A percentile compares a stretch with the other conserved stretches of the same genome.
These are phyloP conservation scores for Phalaenopsis equestris DNA, from an alignment of 106 monocot genomes.

Conservation along the genomic window DNA sequence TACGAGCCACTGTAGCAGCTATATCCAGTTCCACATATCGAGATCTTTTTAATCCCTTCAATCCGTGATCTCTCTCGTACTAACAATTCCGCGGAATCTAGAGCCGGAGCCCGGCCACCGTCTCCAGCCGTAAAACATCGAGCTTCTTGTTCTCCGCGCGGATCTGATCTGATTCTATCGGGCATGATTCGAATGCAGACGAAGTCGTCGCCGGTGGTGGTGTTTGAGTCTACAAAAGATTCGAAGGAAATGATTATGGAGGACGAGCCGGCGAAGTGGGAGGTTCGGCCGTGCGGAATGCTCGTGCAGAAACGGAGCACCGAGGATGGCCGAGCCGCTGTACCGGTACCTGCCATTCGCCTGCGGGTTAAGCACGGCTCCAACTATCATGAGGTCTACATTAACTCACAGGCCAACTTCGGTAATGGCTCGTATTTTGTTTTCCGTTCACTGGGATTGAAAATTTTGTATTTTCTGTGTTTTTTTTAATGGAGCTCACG, in stretches of 20 bases:
- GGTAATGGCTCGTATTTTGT: constrained; percentile 25
- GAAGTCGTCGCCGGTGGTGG: constrained; percentile 3
- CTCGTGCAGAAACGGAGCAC: constrained; percentile 78
- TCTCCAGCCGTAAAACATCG: background rate
- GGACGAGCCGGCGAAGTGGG: constrained; percentile 41
- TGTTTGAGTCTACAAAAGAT: constrained; percentile 10
- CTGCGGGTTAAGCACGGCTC: constrained; percentile 70
- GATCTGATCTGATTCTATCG: background rate
- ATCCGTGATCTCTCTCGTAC: background rate
- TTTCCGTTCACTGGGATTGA: background rate
- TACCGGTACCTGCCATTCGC: constrained; percentile 53
- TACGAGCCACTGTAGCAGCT: background rate
- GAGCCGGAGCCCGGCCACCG: background rate
- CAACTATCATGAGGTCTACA: constrained; percentile 66
- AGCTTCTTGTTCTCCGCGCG: background rate
- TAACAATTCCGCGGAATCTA: background rate
- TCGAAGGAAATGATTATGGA: constrained; percentile 6
- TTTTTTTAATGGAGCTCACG: background rate
- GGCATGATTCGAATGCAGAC: constrained; percentile 14
- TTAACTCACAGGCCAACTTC: constrained; percentile 74
- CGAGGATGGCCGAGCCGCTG: constrained; percentile 17
- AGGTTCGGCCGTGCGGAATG: constrained; percentile 92
- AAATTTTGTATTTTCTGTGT: background rate
- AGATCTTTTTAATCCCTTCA: background rate
- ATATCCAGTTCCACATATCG: background rate